phyloP scores from a whole-genome alignment of 192 early-diverging fungal species.

The Backusella westeae region DNA sequence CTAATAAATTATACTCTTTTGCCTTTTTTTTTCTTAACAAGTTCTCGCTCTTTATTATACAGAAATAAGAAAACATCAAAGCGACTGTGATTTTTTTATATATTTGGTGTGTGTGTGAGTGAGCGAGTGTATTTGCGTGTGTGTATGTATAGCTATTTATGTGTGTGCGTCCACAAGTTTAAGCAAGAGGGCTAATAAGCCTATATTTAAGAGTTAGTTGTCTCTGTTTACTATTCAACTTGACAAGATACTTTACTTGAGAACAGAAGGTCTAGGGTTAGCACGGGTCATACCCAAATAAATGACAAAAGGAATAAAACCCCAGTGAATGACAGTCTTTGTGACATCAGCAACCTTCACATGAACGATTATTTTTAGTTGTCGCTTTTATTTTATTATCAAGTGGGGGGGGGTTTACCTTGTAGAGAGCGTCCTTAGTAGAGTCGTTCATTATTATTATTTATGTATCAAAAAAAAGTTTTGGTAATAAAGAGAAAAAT shows the following conservation, averaged over 20 bases:
- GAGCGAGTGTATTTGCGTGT: not conserved
- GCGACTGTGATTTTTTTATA: not conserved
- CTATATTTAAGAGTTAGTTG: not conserved
- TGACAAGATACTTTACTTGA: constrained; percentile 24
- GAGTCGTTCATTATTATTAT: constrained; percentile 43
- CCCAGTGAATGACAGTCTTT: constrained; percentile 59
- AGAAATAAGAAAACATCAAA: too few relatives aligned
- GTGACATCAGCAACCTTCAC: constrained; percentile 42
- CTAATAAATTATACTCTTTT: not conserved
- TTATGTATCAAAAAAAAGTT: not conserved
- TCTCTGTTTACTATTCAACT: not conserved
- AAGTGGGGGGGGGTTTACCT: too few relatives aligned
- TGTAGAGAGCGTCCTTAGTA: constrained; percentile 52
- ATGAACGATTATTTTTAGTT: not conserved
- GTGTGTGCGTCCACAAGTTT: not conserved
- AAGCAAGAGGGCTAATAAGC: constrained; percentile 33
- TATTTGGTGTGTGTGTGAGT: not conserved
- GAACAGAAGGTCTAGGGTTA: constrained; percentile 35
- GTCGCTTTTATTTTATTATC: not conserved
- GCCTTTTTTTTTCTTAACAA: not conserved
- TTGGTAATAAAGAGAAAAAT: too few relatives aligned
- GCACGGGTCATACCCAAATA: constrained; percentile 51
- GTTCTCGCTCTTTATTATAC: too few relatives aligned
- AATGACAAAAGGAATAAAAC: constrained; percentile 60
- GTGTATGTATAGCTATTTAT: not conserved